Conservation (phyloP, 2,329 filamentous ascomycete genomes). For the Blumeria graminis region DNA sequence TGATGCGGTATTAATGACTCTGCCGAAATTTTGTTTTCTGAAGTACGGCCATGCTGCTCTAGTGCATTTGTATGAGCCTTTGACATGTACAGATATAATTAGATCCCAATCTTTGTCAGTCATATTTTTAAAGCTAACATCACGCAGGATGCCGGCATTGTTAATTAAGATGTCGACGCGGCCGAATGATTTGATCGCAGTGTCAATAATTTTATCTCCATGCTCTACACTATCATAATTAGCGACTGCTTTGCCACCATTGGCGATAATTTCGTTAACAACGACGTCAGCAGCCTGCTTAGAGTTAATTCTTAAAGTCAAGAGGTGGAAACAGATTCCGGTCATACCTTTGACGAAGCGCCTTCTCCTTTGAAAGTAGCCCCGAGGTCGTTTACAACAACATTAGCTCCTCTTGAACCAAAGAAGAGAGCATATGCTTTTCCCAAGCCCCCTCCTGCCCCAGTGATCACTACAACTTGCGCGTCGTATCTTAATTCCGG, state of each 20-base stretch:
- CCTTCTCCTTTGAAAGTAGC: conserved; percentile 87
- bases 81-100: conserved; percentile 78
- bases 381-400: conserved; percentile 92
- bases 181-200: conserved; percentile 56
- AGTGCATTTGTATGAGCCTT: conserved; percentile 84
- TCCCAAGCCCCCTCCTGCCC: conserved; percentile 60
- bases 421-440: conserved; percentile 66
- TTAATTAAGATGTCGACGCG: conserved; percentile 91
- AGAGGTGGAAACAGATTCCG: not conserved
- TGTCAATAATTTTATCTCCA: conserved; percentile 84
- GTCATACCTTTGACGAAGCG: conserved; percentile 50
- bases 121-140: conserved; percentile 97
- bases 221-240: conserved; percentile 93
- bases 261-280: conserved; percentile 60
- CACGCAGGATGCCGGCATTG: conserved; percentile 81
- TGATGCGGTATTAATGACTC: conserved; percentile 92
- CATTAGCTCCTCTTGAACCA: conserved; percentile 67
- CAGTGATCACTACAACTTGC: conserved; percentile 74
- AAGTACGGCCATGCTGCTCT: conserved; percentile 93
- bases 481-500: conserved; percentile 54
- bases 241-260: conserved; percentile 84
- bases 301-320: conserved; percentile 1
- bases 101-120: conserved; percentile 93
- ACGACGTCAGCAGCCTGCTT: conserved; percentile 56
- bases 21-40: conserved; percentile 94